Base-by-base conservation (phyloP, 805 yeast genomes). In the Jamesozyma rosinii region DNA sequence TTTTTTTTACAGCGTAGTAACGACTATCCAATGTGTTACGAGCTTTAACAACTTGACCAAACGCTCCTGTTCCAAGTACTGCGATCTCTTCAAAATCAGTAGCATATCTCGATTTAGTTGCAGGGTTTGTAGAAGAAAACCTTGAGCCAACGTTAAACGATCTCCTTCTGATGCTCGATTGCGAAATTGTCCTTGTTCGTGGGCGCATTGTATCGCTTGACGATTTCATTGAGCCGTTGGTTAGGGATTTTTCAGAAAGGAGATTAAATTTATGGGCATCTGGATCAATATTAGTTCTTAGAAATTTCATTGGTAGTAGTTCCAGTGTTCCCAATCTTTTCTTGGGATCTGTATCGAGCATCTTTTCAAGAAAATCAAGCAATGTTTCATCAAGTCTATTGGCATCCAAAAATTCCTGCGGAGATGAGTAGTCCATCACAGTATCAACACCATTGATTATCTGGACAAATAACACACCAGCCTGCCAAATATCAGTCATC, bases 31-130 rank as follows among this genome's bases (percentile, higher is more conserved):
- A 74, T 45, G 89, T 76, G 59, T 89, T 90, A 47, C 98, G 71
- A 0, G 92, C 97, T 56, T 90, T 89, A n/a, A 92, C 96, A 8
- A 92, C 99, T 61, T 92, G 97, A 5, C 99, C 99, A 65, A 83
- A 92, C 0, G 95, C 99, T 33, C 99, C 99, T 52, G 80, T 78
- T 2, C 99, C 99, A 8, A 92, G 65, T 18, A 81, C 77, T 0
- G 90, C 92, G 36, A 87, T 83, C 58, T 92, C 98, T 61, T 92
- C 98, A 63, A 94, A 92, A 59, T 92, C 99, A 48, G 89, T 77
- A 3, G 80, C 83, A 58, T 90, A 92, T 49, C 98, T 71, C 0
- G 95, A 87, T 64, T 51, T 49, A 4, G 60, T 50, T 4, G 55
- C 43, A 2, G 57, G 46, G n/a, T 60, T 58, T 8, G 56, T 44